A percentile compares a stretch with the other conserved stretches of the same genome.
Evolutionary conservation across 352 stramenopile species (phyloP).

Genomic region (Phytophthora melonis): DNA sequence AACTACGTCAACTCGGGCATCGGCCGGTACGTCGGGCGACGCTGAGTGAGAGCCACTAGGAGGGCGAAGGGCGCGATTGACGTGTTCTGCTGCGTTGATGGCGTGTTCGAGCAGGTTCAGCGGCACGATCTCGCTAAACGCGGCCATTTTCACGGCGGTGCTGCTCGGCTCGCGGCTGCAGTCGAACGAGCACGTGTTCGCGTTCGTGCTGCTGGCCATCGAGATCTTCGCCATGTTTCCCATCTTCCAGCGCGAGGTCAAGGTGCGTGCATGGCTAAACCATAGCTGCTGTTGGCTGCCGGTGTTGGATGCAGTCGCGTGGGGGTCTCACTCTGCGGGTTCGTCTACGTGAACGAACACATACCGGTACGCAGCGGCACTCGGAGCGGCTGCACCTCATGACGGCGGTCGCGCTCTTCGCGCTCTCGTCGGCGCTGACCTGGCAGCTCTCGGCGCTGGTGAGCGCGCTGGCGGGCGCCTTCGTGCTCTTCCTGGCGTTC

Average conservation of each 20-base stretch:
- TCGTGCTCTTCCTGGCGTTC: constrained; percentile 86
- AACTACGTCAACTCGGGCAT: constrained; percentile 87
- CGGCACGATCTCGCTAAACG: constrained; percentile 93
- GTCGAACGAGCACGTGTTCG: constrained; percentile 93
- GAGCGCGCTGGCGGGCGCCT: constrained; percentile 66
- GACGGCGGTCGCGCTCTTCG: constrained; percentile 76
- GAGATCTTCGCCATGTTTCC: constrained; percentile 93
- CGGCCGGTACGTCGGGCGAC: constrained; percentile 47
- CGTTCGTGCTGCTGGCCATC: constrained; percentile 91
- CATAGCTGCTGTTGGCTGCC: background rate
- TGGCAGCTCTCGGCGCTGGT: constrained; percentile 78
- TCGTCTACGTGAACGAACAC: constrained; percentile 8
- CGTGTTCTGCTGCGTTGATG: constrained; percentile 9
- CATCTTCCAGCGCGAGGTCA: constrained; percentile 86
- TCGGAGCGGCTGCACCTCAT: constrained; percentile 77
- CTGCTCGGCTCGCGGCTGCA: constrained; percentile 91
- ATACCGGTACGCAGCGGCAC: constrained; percentile 41
- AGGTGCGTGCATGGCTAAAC: constrained; percentile 47
- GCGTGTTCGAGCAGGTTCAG: constrained; percentile 62
- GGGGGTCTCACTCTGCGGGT: constrained; percentile 10
- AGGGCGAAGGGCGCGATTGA: background rate
- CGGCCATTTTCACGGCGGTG: constrained; percentile 93
- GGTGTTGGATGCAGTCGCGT: constrained; percentile 2
- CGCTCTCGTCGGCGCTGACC: constrained; percentile 73
- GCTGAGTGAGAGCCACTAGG: background rate